Evolutionary conservation across 2,329 filamentous ascomycete species (phyloP).

Genomic region (Calonectria fujianensis): DNA sequence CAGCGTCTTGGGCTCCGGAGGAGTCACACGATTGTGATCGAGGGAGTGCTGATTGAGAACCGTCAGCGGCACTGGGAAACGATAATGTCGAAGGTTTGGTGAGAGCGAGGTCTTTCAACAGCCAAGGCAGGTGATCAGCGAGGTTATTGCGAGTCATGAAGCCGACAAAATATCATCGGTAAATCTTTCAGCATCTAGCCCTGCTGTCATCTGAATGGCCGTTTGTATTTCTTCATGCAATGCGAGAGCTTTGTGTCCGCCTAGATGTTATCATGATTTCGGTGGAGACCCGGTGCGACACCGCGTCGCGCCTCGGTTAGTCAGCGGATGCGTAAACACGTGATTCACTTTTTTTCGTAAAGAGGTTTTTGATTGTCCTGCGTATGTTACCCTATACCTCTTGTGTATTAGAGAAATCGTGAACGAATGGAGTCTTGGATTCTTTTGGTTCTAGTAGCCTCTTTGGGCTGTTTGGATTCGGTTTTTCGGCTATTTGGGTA

Average conservation of each 20-base stretch:
- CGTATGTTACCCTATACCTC: constrained; percentile 21
- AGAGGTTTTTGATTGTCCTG: constrained; percentile 8
- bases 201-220: constrained; percentile 52
- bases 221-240: constrained; percentile 34
- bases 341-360: constrained; percentile 42
- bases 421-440: background rate
- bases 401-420: background rate
- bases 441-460: background rate
- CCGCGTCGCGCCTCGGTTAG: constrained; percentile 60
- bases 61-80: constrained; percentile 59
- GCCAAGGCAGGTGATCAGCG: constrained; percentile 74
- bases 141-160: constrained; percentile 80
- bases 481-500: no score
- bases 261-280: constrained; percentile 52
- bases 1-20: constrained; percentile 31
- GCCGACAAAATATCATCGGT: constrained; percentile 58
- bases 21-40: constrained; percentile 52
- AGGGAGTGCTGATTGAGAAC: constrained; percentile 50
- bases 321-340: constrained; percentile 58
- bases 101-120: constrained; percentile 69
- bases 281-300: constrained; percentile 38
- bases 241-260: constrained; percentile 40
- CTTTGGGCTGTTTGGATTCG: background rate
- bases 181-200: constrained; percentile 47
- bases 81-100: constrained; percentile 63